Percentiles rank a stretch among this genome's conserved stretches.
Evolutionary conservation across 2,329 filamentous ascomycete genomes (phyloP).

Genomic region (Stemphylium vesicarium): DNA sequence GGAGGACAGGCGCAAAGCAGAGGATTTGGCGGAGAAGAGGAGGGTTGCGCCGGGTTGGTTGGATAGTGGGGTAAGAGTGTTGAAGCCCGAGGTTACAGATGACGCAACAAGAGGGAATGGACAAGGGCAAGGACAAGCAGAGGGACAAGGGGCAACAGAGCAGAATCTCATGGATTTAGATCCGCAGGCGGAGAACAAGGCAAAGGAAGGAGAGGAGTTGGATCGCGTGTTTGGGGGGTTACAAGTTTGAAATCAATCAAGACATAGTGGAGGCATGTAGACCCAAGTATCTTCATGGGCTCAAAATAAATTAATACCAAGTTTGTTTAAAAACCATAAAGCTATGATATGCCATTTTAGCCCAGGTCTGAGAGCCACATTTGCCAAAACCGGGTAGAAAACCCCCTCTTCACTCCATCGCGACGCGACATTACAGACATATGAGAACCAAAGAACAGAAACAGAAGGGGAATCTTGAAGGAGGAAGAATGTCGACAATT

Average conservation of each 20-base stretch:
- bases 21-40: constrained; percentile 80
- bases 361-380: constrained; percentile 15
- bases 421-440: constrained; percentile 52
- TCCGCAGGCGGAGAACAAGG: constrained; percentile 37
- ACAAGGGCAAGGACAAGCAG: constrained; percentile 55
- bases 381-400: no score
- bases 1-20: constrained; percentile 68
- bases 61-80: constrained; percentile 68
- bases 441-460: constrained; percentile 34
- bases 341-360: constrained; percentile 22
- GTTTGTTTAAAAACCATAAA: constrained; percentile 26
- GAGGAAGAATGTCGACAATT: constrained; percentile 34
- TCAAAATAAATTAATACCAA: constrained; percentile 40
- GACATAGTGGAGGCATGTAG: background rate
- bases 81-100: constrained; percentile 66
- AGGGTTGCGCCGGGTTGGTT: constrained; percentile 81
- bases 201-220: constrained; percentile 65
- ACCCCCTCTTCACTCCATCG: constrained; percentile 31
- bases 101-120: constrained; percentile 51
- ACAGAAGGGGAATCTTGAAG: constrained; percentile 51
- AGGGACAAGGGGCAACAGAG: constrained; percentile 24
- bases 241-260: constrained; percentile 10
- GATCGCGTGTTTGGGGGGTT: constrained; percentile 72
- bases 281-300: background rate
- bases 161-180: constrained; percentile 27